Conservation (phyloP, 805 yeast species). For the Saturnispora saitoi region DNA sequence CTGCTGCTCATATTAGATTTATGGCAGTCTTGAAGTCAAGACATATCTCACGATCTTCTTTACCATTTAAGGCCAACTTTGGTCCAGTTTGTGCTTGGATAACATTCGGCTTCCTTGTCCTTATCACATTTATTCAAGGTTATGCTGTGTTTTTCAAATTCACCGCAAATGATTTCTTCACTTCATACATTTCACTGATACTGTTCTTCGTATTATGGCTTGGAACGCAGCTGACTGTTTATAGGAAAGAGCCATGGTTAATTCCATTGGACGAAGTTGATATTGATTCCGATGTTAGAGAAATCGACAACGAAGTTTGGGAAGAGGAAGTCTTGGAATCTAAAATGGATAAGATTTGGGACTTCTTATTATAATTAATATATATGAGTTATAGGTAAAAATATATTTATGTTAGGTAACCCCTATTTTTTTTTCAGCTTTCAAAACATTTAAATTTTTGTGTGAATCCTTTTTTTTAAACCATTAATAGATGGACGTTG, state of each 20-base stretch:
- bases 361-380: constrained; percentile 6
- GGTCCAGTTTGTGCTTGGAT: constrained; percentile 66
- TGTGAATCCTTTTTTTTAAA: background rate
- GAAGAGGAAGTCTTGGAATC: constrained; percentile 32
- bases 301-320: constrained; percentile 39
- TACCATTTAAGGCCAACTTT: constrained; percentile 64
- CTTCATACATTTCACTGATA: constrained; percentile 63
- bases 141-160: constrained; percentile 52
- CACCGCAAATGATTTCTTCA: constrained; percentile 50
- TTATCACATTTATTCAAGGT: constrained; percentile 67
- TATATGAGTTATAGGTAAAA: background rate
- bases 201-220: constrained; percentile 49
- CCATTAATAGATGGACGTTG: background rate
- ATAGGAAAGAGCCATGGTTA: constrained; percentile 39
- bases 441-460: too few species aligned
- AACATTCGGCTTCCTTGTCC: constrained; percentile 42
- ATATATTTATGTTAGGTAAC: background rate
- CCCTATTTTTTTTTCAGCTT: background rate
- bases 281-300: constrained; percentile 18
- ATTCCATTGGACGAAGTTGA: constrained; percentile 52
- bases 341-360: constrained; percentile 15
- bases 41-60: constrained; percentile 54
- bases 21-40: constrained; percentile 36
- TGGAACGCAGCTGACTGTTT: constrained; percentile 39
- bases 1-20: constrained; percentile 47